These are phyloP conservation scores for Fraxinus sp. DNA, from an alignment of 305 asterid genomes.

Conservation along the genomic window DNA sequence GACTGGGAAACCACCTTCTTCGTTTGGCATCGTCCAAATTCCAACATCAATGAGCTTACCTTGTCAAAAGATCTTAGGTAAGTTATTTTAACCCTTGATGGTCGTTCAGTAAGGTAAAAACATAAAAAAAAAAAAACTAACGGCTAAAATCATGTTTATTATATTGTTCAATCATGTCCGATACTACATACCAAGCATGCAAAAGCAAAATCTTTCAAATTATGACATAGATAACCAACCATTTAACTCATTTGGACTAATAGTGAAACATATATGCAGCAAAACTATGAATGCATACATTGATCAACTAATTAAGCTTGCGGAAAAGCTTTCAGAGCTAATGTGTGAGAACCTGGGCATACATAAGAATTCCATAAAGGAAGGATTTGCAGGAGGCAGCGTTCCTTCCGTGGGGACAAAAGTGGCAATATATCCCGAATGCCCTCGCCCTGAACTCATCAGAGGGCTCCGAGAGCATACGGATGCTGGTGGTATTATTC, in stretches of 20 bases:
- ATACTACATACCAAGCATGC: neutral
- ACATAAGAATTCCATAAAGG: conserved; percentile 52
- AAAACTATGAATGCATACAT: conserved; percentile 58
- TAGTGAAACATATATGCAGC: conserved; percentile 38
- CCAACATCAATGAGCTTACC: conserved; percentile 48
- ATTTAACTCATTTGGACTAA: conserved; percentile 18
- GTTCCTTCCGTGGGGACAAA: conserved; percentile 81
- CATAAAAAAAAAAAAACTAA: neutral
- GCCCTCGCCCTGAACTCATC: conserved; percentile 61
- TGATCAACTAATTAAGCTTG: conserved; percentile 53
- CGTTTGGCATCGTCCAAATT: conserved; percentile 65
- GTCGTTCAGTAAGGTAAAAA: neutral
- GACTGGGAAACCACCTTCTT: conserved; percentile 87
- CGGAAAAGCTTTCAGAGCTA: conserved; percentile 65
- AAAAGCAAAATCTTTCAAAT: neutral
- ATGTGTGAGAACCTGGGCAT: conserved; percentile 76
- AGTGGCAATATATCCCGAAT: conserved; percentile 72
- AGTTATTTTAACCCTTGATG: conserved; percentile 14
- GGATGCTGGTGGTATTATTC: conserved; percentile 89
- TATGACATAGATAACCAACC: neutral
- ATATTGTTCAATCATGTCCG: neutral
- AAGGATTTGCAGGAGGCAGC: conserved; percentile 58
- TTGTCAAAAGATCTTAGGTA: conserved; percentile 59
- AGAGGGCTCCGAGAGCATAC: conserved; percentile 91
- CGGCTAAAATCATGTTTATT: neutral